Evolutionary conservation across 2,329 filamentous ascomycete genomes (phyloP).

Genomic region (Fusarium luffae): DNA sequence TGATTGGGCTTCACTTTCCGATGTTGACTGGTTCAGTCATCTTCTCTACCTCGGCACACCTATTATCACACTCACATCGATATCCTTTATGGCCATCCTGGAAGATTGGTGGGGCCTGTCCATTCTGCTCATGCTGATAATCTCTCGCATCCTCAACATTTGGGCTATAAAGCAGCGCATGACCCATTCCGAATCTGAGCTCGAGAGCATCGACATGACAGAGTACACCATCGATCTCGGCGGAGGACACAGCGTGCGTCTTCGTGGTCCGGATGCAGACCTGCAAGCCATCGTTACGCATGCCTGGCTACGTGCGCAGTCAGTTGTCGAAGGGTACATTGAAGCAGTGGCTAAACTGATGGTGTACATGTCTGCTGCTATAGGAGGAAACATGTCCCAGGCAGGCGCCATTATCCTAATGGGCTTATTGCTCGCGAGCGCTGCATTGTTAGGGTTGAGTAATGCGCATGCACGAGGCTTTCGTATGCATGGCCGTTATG

Average conservation of each 20-base stretch:
- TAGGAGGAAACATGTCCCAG: constrained; percentile 66
- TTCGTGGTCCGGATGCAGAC: constrained; percentile 66
- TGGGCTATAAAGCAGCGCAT: constrained; percentile 65
- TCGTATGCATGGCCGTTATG: constrained; percentile 63
- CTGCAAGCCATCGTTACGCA: constrained; percentile 69
- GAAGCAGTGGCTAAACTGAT: constrained; percentile 65
- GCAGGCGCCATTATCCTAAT: constrained; percentile 64
- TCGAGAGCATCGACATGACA: constrained; percentile 34
- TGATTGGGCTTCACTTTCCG: constrained; percentile 37
- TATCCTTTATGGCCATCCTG: constrained; percentile 59
- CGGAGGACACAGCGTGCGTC: constrained; percentile 61
- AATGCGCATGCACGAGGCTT: constrained; percentile 62
- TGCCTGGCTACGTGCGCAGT: constrained; percentile 65
- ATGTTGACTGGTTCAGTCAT: constrained; percentile 60
- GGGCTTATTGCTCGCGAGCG: constrained; percentile 62
- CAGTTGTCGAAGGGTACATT: constrained; percentile 61
- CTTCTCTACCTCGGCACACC: constrained; percentile 61
- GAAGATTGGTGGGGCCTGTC: constrained; percentile 64
- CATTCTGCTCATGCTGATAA: constrained; percentile 61
- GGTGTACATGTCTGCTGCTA: constrained; percentile 66
- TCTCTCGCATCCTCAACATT: constrained; percentile 66
- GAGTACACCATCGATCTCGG: constrained; percentile 66
- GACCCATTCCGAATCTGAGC: constrained; percentile 1
- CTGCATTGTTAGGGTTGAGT: constrained; percentile 63
- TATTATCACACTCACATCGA: constrained; percentile 57